Percentiles rank a stretch among this genome's conserved stretches.
phyloP scores from a whole-genome alignment of 805 yeast species.

The Debaryomyces maramus region DNA sequence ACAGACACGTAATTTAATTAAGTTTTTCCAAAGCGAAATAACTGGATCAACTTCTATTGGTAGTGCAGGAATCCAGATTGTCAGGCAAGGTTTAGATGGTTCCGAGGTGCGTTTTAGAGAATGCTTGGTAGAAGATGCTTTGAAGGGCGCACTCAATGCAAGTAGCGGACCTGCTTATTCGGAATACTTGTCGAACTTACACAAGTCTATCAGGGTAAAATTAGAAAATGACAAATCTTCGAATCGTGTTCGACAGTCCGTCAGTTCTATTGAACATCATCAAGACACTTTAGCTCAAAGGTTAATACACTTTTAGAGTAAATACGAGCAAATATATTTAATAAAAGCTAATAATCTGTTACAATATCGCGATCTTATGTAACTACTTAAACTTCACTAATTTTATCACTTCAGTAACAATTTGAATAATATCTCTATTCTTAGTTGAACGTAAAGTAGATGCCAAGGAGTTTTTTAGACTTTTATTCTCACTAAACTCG shows the following conservation, averaged over 20 bases:
- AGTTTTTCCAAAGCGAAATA: slow-evolving; percentile 44
- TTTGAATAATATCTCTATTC: slow-evolving; percentile 11
- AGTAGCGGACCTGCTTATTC: slow-evolving; percentile 49
- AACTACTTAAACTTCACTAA: slow-evolving; percentile 5
- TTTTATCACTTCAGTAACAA: slow-evolving; percentile 17
- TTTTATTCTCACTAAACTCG: slow-evolving; percentile 5
- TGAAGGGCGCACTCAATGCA: slow-evolving; percentile 39
- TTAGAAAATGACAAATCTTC: slow-evolving; percentile 47
- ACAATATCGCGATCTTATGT: no score
- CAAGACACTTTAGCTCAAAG: slow-evolving; percentile 41
- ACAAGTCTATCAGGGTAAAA: slow-evolving; percentile 57
- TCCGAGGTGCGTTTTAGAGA: slow-evolving; percentile 54
- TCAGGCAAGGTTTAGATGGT: slow-evolving; percentile 66
- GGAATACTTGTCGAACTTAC: slow-evolving; percentile 69
- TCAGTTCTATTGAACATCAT: slow-evolving; percentile 23
- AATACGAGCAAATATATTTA: neutral
- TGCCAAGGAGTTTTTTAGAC: slow-evolving; percentile 10
- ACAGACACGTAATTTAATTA: slow-evolving; percentile 65
- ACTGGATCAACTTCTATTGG: slow-evolving; percentile 28
- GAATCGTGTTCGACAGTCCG: slow-evolving; percentile 26
- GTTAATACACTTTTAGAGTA: slow-evolving; percentile 32
- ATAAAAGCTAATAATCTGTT: neutral
- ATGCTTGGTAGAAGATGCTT: slow-evolving; percentile 71
- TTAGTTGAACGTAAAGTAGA: slow-evolving; percentile 3
- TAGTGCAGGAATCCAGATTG: slow-evolving; percentile 52